Percentiles rank a stretch among this genome's conserved stretches.
Evolutionary conservation across 495 filamentous ascomycete genomes (phyloP).

Genomic region (Podospora bellae-mahoneyi): DNA sequence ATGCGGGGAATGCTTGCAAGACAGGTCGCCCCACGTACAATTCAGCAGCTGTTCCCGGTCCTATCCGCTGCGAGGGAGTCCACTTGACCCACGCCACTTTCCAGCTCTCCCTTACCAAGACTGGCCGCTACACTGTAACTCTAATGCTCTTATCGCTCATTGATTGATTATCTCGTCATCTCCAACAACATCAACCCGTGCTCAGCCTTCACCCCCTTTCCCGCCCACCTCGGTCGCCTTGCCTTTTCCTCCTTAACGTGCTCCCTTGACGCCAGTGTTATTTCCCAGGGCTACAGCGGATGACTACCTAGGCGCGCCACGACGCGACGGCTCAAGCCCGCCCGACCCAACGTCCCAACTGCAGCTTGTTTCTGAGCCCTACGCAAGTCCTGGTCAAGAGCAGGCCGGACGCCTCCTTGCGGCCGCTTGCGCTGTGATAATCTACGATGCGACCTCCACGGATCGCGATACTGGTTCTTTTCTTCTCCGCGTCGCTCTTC

Average conservation of each 20-base stretch:
- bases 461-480: conserved; percentile 44
- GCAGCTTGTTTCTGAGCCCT: background rate
- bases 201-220: background rate
- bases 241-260: background rate
- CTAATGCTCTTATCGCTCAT: background rate
- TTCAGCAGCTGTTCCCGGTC: background rate
- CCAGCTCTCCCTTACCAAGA: background rate
- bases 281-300: background rate
- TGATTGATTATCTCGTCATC: background rate
- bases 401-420: background rate
- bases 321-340: conserved; percentile 14
- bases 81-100: background rate
- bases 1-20: background rate
- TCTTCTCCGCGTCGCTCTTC: conserved; percentile 47
- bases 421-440: background rate
- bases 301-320: conserved; percentile 11
- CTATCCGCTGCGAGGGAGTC: background rate
- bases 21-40: background rate
- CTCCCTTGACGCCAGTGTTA: background rate
- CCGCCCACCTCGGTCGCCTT: background rate
- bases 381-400: background rate
- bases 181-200: background rate
- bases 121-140: background rate
- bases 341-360: background rate
- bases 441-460: conserved; percentile 47